Conservation (phyloP, 176 grass and related monocot species). For the Carex cristatella region DNA sequence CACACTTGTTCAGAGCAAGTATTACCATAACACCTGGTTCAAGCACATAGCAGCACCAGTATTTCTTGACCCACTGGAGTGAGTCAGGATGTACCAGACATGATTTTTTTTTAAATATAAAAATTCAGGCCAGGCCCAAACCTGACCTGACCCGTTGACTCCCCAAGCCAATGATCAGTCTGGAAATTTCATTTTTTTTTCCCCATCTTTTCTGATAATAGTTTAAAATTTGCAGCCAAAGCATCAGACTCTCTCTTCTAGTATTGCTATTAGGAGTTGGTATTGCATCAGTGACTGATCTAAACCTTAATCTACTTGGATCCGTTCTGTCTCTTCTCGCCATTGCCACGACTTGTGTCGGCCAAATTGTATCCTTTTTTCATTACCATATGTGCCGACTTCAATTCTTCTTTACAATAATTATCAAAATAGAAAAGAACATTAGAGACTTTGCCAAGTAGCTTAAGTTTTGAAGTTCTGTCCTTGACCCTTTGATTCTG, state of each 20-base stretch:
- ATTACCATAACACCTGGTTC: neutral
- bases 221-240: slow-evolving; percentile 55
- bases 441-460: neutral
- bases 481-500: slow-evolving; percentile 56
- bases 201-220: neutral
- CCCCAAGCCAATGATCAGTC: neutral
- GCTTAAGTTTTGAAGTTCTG: slow-evolving; percentile 4
- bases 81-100: neutral
- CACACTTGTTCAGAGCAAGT: neutral
- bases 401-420: neutral
- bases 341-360: slow-evolving; percentile 89
- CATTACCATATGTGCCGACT: neutral
- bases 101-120: neutral
- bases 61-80: neutral
- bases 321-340: slow-evolving; percentile 84
- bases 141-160: neutral
- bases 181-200: neutral
- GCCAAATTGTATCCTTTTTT: slow-evolving; percentile 94
- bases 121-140: neutral
- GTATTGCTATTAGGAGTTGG: slow-evolving; percentile 94
- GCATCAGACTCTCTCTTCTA: slow-evolving; percentile 80
- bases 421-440: neutral
- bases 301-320: slow-evolving; percentile 88
- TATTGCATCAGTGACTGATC: slow-evolving; percentile 94
- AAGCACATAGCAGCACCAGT: neutral